A percentile compares a stretch with the other conserved stretches of the same genome.
Conservation (phyloP, 805 yeast species). For the Saccharomyces kudriavzevii region DNA sequence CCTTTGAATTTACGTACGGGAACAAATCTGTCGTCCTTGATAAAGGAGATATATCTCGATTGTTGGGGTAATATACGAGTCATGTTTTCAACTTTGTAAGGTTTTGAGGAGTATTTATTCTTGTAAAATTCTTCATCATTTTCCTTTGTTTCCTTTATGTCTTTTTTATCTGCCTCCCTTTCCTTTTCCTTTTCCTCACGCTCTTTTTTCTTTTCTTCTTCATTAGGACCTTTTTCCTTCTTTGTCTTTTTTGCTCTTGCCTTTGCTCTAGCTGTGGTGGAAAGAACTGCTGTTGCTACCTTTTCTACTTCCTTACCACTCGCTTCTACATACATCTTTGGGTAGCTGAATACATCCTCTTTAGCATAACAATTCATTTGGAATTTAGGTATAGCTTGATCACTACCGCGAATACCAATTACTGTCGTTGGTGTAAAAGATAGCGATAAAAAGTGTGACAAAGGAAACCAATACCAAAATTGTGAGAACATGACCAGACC, state of each 20-base stretch:
- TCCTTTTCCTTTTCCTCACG: conserved; percentile 21
- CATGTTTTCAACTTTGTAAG: conserved; percentile 68
- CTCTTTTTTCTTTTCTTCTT: conserved; percentile 26
- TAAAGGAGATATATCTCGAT: conserved; percentile 71
- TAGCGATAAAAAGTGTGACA: conserved; percentile 83
- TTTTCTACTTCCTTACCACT: conserved; percentile 80
- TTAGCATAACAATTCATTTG: conserved; percentile 74
- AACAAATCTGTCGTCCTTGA: conserved; percentile 63
- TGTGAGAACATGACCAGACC: conserved; percentile 86
- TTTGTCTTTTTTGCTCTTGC: conserved; percentile 71
- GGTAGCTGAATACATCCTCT: conserved; percentile 75
- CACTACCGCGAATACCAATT: conserved; percentile 69
- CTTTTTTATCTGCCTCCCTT: conserved; percentile 20
- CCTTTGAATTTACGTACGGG: conserved; percentile 77
- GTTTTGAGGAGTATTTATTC: conserved; percentile 50
- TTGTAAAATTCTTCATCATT: conserved; percentile 30
- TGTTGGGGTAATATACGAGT: conserved; percentile 87
- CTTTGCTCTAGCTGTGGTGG: conserved; percentile 90
- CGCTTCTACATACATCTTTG: conserved; percentile 75
- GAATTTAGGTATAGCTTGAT: conserved; percentile 79
- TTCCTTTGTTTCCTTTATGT: conserved; percentile 13
- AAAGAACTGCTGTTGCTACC: conserved; percentile 84
- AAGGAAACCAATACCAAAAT: conserved; percentile 98
- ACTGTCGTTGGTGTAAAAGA: conserved; percentile 90
- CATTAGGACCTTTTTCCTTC: conserved; percentile 43